Conservation (phyloP, 225 moss, liverwort and hornwort genomes). For the Sphagnum contortum region DNA sequence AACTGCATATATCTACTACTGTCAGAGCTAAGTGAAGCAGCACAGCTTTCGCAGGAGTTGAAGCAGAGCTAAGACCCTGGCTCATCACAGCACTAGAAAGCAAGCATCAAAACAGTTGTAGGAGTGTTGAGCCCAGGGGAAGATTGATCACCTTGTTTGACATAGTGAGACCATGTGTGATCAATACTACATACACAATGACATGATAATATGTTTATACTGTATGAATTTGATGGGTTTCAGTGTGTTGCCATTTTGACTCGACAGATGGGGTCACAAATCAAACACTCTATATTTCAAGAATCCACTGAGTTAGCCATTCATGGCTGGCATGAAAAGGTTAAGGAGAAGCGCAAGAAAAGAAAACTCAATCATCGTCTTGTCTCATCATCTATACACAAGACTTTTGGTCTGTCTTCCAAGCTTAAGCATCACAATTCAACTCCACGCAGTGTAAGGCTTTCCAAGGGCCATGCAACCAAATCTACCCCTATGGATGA, state of each 20-base stretch:
- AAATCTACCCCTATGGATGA: conserved; percentile 5
- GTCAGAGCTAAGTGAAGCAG: no score
- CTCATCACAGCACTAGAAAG: no score
- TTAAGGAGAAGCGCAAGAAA: conserved; percentile 37
- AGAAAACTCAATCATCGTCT: background rate
- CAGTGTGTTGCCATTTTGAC: background rate
- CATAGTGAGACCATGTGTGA: no score
- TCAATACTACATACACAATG: no score
- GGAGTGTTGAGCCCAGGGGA: no score
- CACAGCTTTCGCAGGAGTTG: no score
- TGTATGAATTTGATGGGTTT: no score
- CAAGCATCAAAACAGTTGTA: no score
- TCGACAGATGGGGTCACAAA: conserved; percentile 51
- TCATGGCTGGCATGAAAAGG: conserved; percentile 27
- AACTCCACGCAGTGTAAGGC: conserved; percentile 1
- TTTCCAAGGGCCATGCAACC: background rate
- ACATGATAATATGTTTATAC: no score
- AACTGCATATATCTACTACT: no score
- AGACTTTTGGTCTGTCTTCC: conserved; percentile 4
- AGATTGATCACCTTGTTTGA: conserved; percentile 7
- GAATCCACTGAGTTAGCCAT: conserved; percentile 16
- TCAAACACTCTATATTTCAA: conserved; percentile 36
- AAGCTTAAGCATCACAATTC: conserved; percentile 21
- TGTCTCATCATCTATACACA: no score
- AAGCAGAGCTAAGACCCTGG: no score